Base-by-base conservation (phyloP, 805 yeast species). In the Starmerella etchellsii region DNA sequence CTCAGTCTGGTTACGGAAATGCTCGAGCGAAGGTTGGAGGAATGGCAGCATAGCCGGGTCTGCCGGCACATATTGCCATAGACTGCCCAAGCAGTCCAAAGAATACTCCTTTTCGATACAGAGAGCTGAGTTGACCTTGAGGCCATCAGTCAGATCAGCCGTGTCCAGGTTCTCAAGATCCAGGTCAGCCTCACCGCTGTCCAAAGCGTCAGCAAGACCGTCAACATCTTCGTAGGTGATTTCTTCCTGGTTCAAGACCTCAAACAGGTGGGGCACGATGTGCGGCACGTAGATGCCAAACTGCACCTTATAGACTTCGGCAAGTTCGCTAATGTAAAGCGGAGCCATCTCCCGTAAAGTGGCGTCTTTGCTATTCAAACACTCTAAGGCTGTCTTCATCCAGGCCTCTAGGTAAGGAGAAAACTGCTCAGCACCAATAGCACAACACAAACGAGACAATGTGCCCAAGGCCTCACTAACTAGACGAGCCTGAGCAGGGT, bases 91-190 rank as follows among this genome's bases (percentile, higher is more conserved):
- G 36, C 95, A 81, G 53, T 94, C 95, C 40, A 71, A 62, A 39
- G 95, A 94, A 58, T 87, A 73, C 59, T 91, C 97, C 65, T 88
- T 88, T 66, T 88, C 98, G 54, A 82, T 79, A 50, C 96, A 83
- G 54, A 91, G 75, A 68, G 95, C 96, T 38, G 95, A 81, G 71
- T 85, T 87, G 49, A 91, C 85, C 53, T 82, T 79, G 62, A 83
- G 68, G 47, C 80, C 79, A 54, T 79, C 79, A 46, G 71, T 76
- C 42, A 74, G 59, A 10, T 23, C 25, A 10, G 25, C 25, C 10
- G 25, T 10, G 10, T 23, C 25, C 10, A 23, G 7, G 25, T 23
- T 10, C 25, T 23, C 25, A 10, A 74, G 83, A 29, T 63, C 73
- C 41, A 54, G 58, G 29, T 51, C 55, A 40, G 50, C 55, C 32